phyloP scores from a whole-genome alignment of 139 green algal species.

The Haematococcus lacustris region DNA sequence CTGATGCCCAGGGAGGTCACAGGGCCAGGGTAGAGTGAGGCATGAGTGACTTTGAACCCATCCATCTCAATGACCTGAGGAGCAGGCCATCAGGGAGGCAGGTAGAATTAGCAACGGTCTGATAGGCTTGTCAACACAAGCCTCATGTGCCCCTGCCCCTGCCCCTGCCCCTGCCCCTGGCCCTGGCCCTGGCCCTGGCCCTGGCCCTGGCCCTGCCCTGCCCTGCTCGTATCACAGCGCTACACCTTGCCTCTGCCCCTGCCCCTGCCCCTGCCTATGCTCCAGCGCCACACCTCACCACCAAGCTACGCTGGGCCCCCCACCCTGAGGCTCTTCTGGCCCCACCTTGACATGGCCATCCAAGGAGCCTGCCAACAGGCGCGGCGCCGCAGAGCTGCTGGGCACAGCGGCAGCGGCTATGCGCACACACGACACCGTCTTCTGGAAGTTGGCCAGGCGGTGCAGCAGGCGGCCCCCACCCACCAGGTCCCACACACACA shows the following conservation, averaged over 20 bases:
- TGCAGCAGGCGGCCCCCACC: constrained; percentile 65
- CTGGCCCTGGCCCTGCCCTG: too few species aligned
- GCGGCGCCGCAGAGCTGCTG: constrained; percentile 43
- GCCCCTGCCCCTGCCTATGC: too few species aligned
- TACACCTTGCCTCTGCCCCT: too few species aligned
- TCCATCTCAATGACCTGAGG: constrained; percentile 80
- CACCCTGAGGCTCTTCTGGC: neutral
- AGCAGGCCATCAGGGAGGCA: too few species aligned
- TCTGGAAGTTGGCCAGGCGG: constrained; percentile 81
- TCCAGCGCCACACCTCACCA: neutral
- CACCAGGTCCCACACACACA: constrained; percentile 87
- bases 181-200: too few species aligned
- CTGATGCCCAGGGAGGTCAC: constrained; percentile 70
- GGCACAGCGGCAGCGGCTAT: constrained; percentile 49
- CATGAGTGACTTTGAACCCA: constrained; percentile 67
- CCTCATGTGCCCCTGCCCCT: too few species aligned
- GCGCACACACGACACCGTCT: constrained; percentile 80
- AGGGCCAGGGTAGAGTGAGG: constrained; percentile 69
- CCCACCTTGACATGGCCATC: constrained; percentile 89
- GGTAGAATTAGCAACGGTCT: too few species aligned
- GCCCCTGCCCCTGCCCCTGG: too few species aligned
- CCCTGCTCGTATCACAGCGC: too few species aligned
- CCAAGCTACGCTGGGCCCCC: neutral
- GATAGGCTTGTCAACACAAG: too few species aligned
- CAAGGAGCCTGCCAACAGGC: constrained; percentile 81